Conservation (phyloP, 2,329 filamentous ascomycete species). For the Calonectria pseudoturangicola region DNA sequence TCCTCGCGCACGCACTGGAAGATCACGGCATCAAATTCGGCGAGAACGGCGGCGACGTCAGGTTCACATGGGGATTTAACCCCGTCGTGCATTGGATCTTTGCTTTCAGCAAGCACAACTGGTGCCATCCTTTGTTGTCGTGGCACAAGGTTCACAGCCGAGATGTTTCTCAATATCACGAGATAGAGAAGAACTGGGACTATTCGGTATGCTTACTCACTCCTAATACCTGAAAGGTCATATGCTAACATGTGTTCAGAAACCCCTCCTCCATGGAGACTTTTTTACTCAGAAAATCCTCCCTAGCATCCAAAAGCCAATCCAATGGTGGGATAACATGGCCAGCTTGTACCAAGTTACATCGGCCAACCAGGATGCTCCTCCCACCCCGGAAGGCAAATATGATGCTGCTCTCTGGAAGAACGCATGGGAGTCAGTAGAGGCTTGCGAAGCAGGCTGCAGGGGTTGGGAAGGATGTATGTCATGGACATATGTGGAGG, state of each 20-base stretch:
- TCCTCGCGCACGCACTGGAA: constrained; percentile 47
- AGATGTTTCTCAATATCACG: constrained; percentile 50
- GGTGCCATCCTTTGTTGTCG: constrained; percentile 52
- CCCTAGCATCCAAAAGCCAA: constrained; percentile 42
- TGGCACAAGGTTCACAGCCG: constrained; percentile 54
- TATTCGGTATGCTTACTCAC: constrained; percentile 37
- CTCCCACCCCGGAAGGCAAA: constrained; percentile 40
- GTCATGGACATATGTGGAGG: constrained; percentile 52
- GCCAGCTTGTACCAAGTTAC: constrained; percentile 47
- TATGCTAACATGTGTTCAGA: constrained; percentile 26
- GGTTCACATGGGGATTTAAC: constrained; percentile 54
- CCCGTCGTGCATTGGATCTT: constrained; percentile 52
- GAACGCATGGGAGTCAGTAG: constrained; percentile 49
- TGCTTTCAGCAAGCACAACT: constrained; percentile 50
- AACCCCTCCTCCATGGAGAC: constrained; percentile 50
- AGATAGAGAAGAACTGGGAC: constrained; percentile 51
- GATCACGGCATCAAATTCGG: constrained; percentile 51
- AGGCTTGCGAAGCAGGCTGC: constrained; percentile 50
- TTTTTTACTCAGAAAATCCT: constrained; percentile 50
- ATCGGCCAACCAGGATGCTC: constrained; percentile 48
- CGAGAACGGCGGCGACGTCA: constrained; percentile 52
- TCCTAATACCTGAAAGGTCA: background rate
- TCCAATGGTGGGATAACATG: constrained; percentile 53
- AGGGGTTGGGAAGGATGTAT: constrained; percentile 46
- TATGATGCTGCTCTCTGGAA: constrained; percentile 45